These are phyloP conservation scores for Eucalyptus marginata DNA, from an alignment of 345 rosid genomes.

Conservation along the genomic window DNA sequence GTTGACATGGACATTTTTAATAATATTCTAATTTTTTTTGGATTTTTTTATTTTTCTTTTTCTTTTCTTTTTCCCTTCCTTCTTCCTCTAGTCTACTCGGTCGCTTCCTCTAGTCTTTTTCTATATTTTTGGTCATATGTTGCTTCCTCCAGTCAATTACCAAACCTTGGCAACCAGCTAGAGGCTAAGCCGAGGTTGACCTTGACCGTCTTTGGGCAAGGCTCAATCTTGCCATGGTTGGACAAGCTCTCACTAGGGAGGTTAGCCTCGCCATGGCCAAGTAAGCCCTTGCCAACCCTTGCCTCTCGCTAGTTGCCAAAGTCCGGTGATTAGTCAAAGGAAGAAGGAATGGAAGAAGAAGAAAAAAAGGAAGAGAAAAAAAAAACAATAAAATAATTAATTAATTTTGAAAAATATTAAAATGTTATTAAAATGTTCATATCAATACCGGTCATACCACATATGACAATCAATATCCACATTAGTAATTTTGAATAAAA, in stretches of 20 bases:
- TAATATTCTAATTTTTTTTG: no score
- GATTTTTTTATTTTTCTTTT: fast-evolving
- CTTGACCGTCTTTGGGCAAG: fast-evolving
- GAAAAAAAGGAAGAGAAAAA: fast-evolving
- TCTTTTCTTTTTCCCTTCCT: no score
- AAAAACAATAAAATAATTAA: no score
- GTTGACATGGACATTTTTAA: fast-evolving
- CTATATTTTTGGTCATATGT: no score
- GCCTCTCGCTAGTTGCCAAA: fast-evolving
- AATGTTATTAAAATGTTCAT: no score
- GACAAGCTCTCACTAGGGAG: background rate
- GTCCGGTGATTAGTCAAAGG: fast-evolving
- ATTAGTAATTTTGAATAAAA: fast-evolving
- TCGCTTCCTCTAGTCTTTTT: background rate
- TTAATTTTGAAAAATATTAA: no score
- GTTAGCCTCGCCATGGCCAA: fast-evolving
- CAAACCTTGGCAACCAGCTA: background rate
- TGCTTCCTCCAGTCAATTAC: fast-evolving
- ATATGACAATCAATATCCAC: fast-evolving
- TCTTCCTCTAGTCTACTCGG: fast-evolving
- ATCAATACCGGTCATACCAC: fast-evolving
- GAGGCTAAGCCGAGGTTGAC: background rate
- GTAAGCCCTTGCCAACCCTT: background rate
- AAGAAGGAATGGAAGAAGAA: background rate
- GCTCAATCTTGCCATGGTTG: fast-evolving